phyloP scores from a whole-genome alignment of 1,284 basidiomycete species.

The Macrocystidia cucumis region DNA sequence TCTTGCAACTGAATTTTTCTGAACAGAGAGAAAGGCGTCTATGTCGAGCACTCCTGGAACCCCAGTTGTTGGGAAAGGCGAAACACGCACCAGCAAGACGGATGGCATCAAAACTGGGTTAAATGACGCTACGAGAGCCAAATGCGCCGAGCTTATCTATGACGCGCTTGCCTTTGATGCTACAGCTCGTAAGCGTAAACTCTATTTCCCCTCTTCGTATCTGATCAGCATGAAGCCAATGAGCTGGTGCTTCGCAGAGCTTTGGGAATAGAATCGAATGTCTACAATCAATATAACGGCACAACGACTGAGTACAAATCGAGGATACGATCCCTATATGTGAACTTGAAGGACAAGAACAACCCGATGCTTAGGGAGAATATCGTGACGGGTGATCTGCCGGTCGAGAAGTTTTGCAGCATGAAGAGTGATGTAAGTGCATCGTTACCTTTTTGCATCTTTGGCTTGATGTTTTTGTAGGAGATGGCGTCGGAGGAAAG shows the following conservation, averaged over 20 bases:
- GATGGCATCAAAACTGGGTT: slow-evolving; percentile 58
- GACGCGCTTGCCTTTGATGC: slow-evolving; percentile 85
- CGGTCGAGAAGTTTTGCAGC: slow-evolving; percentile 61
- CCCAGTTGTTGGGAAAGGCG: slow-evolving; percentile 33
- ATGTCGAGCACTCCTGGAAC: slow-evolving; percentile 28
- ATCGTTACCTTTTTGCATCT: background rate
- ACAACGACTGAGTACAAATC: slow-evolving; percentile 53
- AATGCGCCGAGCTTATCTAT: slow-evolving; percentile 87
- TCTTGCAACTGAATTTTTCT: background rate
- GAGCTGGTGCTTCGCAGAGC: slow-evolving; percentile 57
- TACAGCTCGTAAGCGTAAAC: slow-evolving; percentile 63
- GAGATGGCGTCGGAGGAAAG: slow-evolving; percentile 96
- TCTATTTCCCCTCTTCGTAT: slow-evolving; percentile 4
- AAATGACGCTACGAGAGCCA: slow-evolving; percentile 76
- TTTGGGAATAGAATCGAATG: slow-evolving; percentile 51
- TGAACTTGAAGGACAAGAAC: slow-evolving; percentile 92
- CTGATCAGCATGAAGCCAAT: slow-evolving; percentile 34
- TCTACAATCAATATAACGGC: slow-evolving; percentile 38
- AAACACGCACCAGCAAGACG: slow-evolving; percentile 52
- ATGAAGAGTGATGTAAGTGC: slow-evolving; percentile 75
- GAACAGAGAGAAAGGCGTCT: slow-evolving; percentile 24
- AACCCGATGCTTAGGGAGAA: slow-evolving; percentile 85
- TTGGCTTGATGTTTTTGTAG: slow-evolving; percentile 27
- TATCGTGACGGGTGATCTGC: slow-evolving; percentile 77
- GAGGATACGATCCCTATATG: slow-evolving; percentile 87